Conservation (phyloP, 345 rosid species). For the Litchi chinensis region DNA sequence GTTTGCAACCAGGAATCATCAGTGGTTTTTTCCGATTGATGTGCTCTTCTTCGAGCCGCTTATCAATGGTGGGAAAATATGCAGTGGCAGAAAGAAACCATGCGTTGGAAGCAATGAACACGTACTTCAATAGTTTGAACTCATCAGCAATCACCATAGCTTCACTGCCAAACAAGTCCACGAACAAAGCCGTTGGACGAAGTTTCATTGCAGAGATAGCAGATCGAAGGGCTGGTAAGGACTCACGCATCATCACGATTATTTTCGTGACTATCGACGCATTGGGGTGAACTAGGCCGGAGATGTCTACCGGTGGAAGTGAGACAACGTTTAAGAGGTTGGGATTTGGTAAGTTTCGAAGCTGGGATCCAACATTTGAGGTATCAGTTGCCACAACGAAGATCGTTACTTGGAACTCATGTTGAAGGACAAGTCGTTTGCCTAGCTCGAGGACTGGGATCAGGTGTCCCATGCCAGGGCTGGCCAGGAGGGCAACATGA, state of each 20-base stretch:
- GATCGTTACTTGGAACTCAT: conserved; percentile 47
- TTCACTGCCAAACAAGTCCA: conserved; percentile 59
- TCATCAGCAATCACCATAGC: conserved; percentile 48
- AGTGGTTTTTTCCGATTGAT: conserved; percentile 33
- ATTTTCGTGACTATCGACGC: conserved; percentile 39
- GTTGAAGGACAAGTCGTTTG: conserved; percentile 42
- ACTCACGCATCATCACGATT: conserved; percentile 38
- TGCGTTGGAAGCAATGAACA: conserved; percentile 51
- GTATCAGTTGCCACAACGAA: conserved; percentile 42
- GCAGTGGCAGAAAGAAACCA: conserved; percentile 44
- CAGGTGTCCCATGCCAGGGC: conserved; percentile 78
- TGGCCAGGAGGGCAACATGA: conserved; percentile 53
- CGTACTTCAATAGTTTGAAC: conserved; percentile 49
- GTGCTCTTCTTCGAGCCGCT: conserved; percentile 31
- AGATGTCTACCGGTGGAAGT: conserved; percentile 44
- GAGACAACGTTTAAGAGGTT: conserved; percentile 34
- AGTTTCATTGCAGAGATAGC: conserved; percentile 39
- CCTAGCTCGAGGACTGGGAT: conserved; percentile 67
- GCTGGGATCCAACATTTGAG: conserved; percentile 33
- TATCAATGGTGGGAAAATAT: conserved; percentile 33
- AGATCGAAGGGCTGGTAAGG: conserved; percentile 46
- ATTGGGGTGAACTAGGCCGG: conserved; percentile 26
- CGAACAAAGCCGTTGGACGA: conserved; percentile 47
- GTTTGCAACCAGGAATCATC: conserved; percentile 50
- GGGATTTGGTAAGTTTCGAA: conserved; percentile 20